Evolutionary conservation across 2,329 filamentous ascomycete species (phyloP).

Genomic region (Trichoderma oligosporum): DNA sequence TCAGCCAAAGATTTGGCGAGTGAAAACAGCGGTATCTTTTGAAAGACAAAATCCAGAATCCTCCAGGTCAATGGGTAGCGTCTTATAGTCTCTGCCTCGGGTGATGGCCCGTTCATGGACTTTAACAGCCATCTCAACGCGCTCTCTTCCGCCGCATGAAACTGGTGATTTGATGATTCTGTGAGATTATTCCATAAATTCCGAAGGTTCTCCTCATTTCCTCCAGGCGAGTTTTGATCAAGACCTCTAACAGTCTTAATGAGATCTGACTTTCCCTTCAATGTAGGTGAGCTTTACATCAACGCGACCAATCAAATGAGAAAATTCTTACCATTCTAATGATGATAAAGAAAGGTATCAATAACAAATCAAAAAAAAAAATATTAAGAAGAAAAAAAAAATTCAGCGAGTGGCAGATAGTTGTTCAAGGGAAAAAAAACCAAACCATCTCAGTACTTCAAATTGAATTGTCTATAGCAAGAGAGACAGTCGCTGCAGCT

Average conservation of each 20-base stretch:
- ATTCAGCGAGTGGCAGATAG: not conserved
- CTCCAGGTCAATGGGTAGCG: conserved; percentile 58
- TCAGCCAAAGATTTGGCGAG: conserved; percentile 69
- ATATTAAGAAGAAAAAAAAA: conserved; percentile 5
- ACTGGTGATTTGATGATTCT: conserved; percentile 39
- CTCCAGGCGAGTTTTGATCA: conserved; percentile 47
- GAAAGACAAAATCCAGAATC: conserved; percentile 58
- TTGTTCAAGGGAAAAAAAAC: not conserved
- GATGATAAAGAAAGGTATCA: not conserved
- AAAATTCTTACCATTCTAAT: conserved; percentile 8
- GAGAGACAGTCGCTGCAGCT: not conserved
- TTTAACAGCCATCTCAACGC: conserved; percentile 62
- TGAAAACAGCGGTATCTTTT: conserved; percentile 63
- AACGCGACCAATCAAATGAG: not conserved
- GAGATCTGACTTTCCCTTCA: conserved; percentile 38
- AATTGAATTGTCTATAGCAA: not conserved
- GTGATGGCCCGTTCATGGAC: conserved; percentile 49
- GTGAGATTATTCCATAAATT: conserved; percentile 49
- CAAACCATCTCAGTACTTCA: not conserved
- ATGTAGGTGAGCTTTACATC: conserved; percentile 16
- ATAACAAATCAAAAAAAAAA: not conserved
- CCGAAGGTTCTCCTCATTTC: conserved; percentile 45
- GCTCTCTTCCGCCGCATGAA: conserved; percentile 54
- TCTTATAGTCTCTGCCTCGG: conserved; percentile 49
- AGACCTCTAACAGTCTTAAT: conserved; percentile 53